phyloP scores from a whole-genome alignment of 2,329 filamentous ascomycete species.

The Fusarium penzigii region DNA sequence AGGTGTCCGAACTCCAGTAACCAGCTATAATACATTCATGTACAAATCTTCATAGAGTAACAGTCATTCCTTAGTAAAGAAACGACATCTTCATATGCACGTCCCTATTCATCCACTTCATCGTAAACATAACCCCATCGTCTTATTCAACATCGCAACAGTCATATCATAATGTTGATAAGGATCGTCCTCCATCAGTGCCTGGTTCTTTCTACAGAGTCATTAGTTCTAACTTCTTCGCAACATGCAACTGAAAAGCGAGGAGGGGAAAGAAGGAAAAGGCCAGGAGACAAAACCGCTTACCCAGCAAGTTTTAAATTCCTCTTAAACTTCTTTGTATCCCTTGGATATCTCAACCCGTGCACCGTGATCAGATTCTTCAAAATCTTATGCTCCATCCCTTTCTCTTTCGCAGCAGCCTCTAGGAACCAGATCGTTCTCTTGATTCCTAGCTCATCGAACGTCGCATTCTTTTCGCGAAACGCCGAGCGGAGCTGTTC shows the following conservation, averaged over 20 bases:
- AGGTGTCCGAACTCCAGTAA: no score
- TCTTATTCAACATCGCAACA: constrained; percentile 72
- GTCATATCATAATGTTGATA: constrained; percentile 69
- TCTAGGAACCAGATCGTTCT: constrained; percentile 72
- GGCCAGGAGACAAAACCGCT: not conserved
- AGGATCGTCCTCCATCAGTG: constrained; percentile 20
- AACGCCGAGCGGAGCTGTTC: constrained; percentile 63
- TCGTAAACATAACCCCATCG: constrained; percentile 66
- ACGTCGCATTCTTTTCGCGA: constrained; percentile 44
- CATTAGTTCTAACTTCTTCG: not conserved
- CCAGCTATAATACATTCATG: constrained; percentile 9
- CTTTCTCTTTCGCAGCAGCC: constrained; percentile 61
- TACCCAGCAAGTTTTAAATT: constrained; percentile 11
- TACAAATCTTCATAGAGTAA: constrained; percentile 1
- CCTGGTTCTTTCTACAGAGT: not conserved
- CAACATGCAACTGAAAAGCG: no score
- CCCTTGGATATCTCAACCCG: constrained; percentile 10
- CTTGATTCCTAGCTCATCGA: constrained; percentile 54
- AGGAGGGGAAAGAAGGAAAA: not conserved
- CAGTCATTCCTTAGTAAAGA: not conserved
- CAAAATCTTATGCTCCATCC: constrained; percentile 71
- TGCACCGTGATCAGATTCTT: constrained; percentile 61
- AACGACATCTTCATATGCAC: not conserved
- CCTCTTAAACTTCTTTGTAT: not conserved
- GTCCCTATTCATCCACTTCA: constrained; percentile 6